Percentiles rank a stretch among this genome's conserved stretches.
Conservation (phyloP, 1,139 yeast species). For the Arxiozyma slooffiae region DNA sequence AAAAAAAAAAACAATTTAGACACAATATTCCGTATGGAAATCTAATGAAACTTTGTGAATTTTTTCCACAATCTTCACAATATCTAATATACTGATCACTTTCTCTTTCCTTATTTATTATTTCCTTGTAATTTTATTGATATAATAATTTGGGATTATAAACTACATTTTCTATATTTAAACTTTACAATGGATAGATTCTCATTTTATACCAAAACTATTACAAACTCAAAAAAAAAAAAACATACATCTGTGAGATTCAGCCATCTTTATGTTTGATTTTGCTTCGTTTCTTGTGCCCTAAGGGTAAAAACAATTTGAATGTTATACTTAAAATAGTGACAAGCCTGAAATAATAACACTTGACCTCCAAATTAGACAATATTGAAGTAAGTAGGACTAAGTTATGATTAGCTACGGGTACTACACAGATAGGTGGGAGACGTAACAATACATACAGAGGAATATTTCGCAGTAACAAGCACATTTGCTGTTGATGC, state of each 20-base stretch:
- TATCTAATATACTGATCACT: too few species aligned
- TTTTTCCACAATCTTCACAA: too few species aligned
- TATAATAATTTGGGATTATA: too few species aligned
- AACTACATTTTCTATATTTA: too few species aligned
- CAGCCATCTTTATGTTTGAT: constrained; percentile 57
- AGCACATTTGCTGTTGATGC: not conserved
- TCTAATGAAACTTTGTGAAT: too few species aligned
- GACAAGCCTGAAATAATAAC: not conserved
- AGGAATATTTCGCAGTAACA: not conserved
- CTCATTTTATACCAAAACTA: too few species aligned
- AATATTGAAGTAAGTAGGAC: too few species aligned
- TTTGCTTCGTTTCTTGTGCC: constrained; percentile 1
- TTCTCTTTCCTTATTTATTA: not conserved
- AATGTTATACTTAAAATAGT: not conserved
- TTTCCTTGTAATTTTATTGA: too few species aligned
- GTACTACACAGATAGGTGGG: not conserved
- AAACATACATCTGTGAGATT: constrained; percentile 89
- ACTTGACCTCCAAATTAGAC: not conserved
- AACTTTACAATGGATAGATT: too few species aligned
- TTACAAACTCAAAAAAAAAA: too few species aligned
- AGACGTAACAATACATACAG: not conserved
- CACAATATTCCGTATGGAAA: too few species aligned
- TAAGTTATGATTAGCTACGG: not conserved
- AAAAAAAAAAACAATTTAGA: too few species aligned
- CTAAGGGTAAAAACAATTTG: not conserved